Percentiles rank a stretch among this genome's conserved stretches.
Conservation (phyloP, 2,329 filamentous ascomycete genomes). For the Neodidymelliopsis sp. region DNA sequence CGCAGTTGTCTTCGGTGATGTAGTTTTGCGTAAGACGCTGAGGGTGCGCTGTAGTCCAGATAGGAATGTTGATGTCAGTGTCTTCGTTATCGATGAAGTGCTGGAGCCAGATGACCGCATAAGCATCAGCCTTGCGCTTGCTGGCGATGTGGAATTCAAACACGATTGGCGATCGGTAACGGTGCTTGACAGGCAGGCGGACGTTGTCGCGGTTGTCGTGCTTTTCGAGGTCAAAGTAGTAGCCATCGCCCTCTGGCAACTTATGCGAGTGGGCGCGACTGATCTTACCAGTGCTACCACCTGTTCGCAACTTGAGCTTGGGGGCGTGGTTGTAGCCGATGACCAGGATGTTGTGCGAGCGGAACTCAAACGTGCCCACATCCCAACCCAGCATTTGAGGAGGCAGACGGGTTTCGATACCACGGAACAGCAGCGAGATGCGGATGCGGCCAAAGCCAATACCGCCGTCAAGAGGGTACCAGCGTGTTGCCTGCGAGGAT, state of each 20-base stretch:
- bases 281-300: conserved; percentile 79
- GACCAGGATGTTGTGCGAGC: conserved; percentile 72
- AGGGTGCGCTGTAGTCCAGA: conserved; percentile 83
- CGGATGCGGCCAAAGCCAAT: conserved; percentile 88
- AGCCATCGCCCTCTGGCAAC: conserved; percentile 65
- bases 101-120: conserved; percentile 84
- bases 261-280: conserved; percentile 68
- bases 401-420: conserved; percentile 85
- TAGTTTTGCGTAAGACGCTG: conserved; percentile 88
- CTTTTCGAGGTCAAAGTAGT: conserved; percentile 65
- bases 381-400: conserved; percentile 90
- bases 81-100: conserved; percentile 83
- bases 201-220: conserved; percentile 62
- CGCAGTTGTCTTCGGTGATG: conserved; percentile 80
- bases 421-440: conserved; percentile 88
- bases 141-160: conserved; percentile 80
- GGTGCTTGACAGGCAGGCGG: conserved; percentile 85
- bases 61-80: conserved; percentile 81
- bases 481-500: conserved; percentile 83
- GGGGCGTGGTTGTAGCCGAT: conserved; percentile 66
- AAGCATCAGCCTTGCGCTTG: conserved; percentile 75
- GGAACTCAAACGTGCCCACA: conserved; percentile 91
- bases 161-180: conserved; percentile 88
- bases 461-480: conserved; percentile 96
- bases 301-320: conserved; percentile 81